Conservation (phyloP, 2,329 filamentous ascomycete genomes). For the Epichloe hybrida region DNA sequence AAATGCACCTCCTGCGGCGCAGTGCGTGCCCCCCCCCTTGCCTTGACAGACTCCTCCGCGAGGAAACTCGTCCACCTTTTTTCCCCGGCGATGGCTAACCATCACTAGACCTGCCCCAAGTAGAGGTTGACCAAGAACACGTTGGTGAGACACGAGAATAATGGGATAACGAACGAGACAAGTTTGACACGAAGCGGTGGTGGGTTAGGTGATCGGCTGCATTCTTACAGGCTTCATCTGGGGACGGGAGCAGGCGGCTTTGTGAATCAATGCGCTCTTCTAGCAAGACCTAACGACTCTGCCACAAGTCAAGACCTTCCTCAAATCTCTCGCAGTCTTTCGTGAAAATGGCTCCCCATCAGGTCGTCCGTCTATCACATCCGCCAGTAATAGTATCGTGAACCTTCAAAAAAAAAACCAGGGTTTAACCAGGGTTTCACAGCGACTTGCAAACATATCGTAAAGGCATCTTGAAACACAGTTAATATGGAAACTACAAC, state of each 20-base stretch:
- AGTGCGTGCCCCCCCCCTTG: constrained; percentile 28
- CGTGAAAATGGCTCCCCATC: too few species aligned
- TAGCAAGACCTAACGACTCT: too few species aligned
- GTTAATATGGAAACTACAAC: constrained; percentile 1
- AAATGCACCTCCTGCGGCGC: constrained; percentile 42
- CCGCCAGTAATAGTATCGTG: background rate
- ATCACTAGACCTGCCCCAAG: constrained; percentile 19
- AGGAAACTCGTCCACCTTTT: background rate
- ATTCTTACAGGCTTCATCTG: too few species aligned
- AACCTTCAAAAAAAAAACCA: background rate
- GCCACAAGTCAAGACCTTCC: too few species aligned
- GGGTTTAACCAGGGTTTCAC: background rate
- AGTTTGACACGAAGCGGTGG: background rate
- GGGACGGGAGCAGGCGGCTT: too few species aligned
- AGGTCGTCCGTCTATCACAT: too few species aligned
- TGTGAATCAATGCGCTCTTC: too few species aligned
- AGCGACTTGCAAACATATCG: background rate
- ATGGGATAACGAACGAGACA: too few species aligned
- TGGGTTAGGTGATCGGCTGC: accelerated
- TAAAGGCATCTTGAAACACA: background rate
- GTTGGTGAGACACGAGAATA: too few species aligned
- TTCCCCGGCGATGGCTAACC: background rate
- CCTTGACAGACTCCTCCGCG: too few species aligned
- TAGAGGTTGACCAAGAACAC: too few species aligned
- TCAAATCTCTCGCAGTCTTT: too few species aligned